Conservation (phyloP, 1,284 basidiomycete genomes). For the Caloboletus inedulis region DNA sequence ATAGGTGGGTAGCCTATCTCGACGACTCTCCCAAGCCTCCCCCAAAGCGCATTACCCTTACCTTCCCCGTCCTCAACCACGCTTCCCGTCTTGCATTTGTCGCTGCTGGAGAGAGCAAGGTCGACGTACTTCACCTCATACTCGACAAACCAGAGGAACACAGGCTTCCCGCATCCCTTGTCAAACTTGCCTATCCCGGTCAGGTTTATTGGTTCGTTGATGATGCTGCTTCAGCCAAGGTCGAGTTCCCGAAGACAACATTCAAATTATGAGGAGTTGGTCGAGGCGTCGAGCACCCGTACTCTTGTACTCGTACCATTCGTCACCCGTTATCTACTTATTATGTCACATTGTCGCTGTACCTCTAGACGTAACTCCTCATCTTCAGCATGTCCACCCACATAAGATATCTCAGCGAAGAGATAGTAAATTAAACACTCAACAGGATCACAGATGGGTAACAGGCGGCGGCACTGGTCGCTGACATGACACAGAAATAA, state of each 20-base stretch:
- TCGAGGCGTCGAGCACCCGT: conserved; percentile 7
- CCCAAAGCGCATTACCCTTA: conserved; percentile 86
- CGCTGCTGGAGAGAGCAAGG: conserved; percentile 80
- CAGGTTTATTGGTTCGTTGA: conserved; percentile 91
- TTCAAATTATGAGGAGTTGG: conserved; percentile 47
- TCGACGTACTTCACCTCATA: conserved; percentile 69
- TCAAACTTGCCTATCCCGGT: conserved; percentile 78
- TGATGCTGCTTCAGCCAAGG: conserved; percentile 69
- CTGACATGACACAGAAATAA: conserved; percentile 26
- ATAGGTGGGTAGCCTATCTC: conserved; percentile 93
- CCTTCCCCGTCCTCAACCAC: conserved; percentile 91
- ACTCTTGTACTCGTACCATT: conserved; percentile 29
- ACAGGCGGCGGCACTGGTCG: conserved; percentile 27
- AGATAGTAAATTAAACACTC: conserved; percentile 36
- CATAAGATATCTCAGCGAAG: conserved; percentile 24
- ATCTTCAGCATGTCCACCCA: conserved; percentile 14
- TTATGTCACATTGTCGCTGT: conserved; percentile 17
- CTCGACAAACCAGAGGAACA: conserved; percentile 76
- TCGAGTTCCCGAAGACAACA: conserved; percentile 51
- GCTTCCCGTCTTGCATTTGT: conserved; percentile 88
- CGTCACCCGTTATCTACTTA: conserved; percentile 13
- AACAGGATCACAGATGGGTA: conserved; percentile 33
- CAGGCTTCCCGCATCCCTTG: conserved; percentile 80
- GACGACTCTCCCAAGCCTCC: conserved; percentile 95
- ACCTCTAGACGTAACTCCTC: conserved; percentile 5